These are phyloP conservation scores for Agroathelia rolfsii DNA, from an alignment of 1,284 basidiomycete species.

Conservation along the genomic window DNA sequence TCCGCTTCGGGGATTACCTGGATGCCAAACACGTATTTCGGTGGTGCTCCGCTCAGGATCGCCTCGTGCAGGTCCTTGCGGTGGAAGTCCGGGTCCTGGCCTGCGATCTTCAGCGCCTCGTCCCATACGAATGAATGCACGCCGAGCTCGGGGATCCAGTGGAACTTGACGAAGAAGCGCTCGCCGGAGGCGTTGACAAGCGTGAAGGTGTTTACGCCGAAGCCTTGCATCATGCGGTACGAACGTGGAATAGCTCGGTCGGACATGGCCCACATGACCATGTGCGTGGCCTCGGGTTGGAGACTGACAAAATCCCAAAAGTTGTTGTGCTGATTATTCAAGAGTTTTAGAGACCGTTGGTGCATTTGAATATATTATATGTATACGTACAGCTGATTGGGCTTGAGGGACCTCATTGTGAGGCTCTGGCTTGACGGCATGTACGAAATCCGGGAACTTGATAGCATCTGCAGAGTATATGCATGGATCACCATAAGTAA, in stretches of 20 bases:
- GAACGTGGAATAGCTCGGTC: conserved; percentile 77
- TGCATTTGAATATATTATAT: no score
- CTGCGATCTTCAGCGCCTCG: conserved; percentile 73
- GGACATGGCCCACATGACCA: conserved; percentile 78
- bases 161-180: conserved; percentile 78
- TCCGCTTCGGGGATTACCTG: conserved; percentile 59
- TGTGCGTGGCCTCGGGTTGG: conserved; percentile 66
- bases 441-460: conserved; percentile 77
- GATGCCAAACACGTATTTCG: conserved; percentile 71
- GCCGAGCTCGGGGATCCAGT: conserved; percentile 73
- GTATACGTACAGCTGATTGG: no score
- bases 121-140: conserved; percentile 82
- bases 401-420: conserved; percentile 62
- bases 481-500: no score
- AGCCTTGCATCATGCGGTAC: conserved; percentile 81
- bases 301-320: conserved; percentile 74
- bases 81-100: conserved; percentile 78
- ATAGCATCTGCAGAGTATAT: no score
- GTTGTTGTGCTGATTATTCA: no score
- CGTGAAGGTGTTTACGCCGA: conserved; percentile 77
- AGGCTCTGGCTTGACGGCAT: conserved; percentile 75
- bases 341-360: no score
- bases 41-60: conserved; percentile 55
- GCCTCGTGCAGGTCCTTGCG: conserved; percentile 73
- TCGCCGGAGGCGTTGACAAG: conserved; percentile 58